phyloP scores from a whole-genome alignment of 2,329 filamentous ascomycete genomes.

The Fusarium heterosporum region DNA sequence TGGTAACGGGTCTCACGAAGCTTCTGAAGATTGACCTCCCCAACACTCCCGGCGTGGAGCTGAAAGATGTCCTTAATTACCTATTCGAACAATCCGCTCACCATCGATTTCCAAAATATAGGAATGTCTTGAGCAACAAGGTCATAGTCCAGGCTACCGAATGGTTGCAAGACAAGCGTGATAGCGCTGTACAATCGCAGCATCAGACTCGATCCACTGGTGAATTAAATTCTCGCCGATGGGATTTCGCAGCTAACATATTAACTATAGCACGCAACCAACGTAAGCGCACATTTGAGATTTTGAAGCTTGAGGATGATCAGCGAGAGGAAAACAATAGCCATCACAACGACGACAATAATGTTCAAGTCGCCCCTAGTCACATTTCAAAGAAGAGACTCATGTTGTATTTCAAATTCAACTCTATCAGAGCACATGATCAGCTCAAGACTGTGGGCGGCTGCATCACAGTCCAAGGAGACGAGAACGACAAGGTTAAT shows the following conservation, averaged over 20 bases:
- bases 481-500: not conserved
- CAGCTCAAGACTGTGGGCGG: not conserved
- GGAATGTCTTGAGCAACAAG: not conserved
- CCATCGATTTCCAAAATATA: fast-evolving
- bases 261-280: not conserved
- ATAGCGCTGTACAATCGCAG: not conserved
- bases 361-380: not conserved
- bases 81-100: not conserved
- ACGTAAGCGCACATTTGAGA: not conserved
- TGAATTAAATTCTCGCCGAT: not conserved
- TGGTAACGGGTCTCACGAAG: not conserved
- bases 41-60: not conserved
- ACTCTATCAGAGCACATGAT: not conserved
- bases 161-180: constrained; percentile 7
- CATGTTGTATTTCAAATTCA: constrained; percentile 2
- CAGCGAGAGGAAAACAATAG: not conserved
- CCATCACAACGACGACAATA: not conserved
- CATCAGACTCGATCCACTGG: not conserved
- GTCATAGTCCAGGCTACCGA: not conserved
- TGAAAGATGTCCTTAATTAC: not conserved
- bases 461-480: not conserved
- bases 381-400: not conserved
- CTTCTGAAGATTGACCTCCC: constrained; percentile 1
- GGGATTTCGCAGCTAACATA: not conserved
- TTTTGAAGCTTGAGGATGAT: not conserved